These are phyloP conservation scores for Houttuynia cordata DNA, from an alignment of 164 flowering plant genomes.

Conservation along the genomic window DNA sequence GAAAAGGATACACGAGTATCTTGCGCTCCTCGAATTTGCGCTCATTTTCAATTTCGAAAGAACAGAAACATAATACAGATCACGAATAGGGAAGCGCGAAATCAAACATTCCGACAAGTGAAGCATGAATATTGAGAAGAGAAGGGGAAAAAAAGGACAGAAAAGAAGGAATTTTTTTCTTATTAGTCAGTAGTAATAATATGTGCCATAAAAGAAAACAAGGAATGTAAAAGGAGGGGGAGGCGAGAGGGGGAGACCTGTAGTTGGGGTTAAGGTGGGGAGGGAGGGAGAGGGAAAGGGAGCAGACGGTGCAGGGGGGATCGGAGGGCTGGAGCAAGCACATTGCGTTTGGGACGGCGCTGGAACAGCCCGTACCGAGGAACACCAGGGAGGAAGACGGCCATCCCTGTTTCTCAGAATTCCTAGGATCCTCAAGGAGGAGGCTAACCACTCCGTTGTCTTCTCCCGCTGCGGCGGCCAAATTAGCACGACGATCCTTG, in stretches of 20 bases:
- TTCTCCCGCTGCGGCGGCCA: no score
- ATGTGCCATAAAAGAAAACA: no score
- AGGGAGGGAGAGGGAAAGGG: conserved; percentile 39
- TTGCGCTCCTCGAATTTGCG: not conserved
- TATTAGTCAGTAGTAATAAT: no score
- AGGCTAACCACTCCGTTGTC: no score
- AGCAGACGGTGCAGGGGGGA: conserved; percentile 78
- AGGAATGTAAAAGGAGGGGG: no score
- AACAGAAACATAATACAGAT: not conserved
- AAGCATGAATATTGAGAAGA: not conserved
- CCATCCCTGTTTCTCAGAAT: not conserved
- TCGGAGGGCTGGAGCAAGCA: conserved; percentile 79
- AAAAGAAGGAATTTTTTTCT: not conserved
- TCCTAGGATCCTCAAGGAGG: no score
- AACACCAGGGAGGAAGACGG: conserved; percentile 29
- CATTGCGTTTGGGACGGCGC: conserved; percentile 61
- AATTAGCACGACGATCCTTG: no score
- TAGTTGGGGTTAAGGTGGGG: conserved; percentile 77
- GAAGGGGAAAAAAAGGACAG: no score
- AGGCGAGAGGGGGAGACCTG: conserved; percentile 27
- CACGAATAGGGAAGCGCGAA: not conserved
- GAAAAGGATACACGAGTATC: no score
- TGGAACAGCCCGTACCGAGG: conserved; percentile 87
- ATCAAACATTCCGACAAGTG: no score
- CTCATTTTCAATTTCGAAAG: no score